These are phyloP conservation scores for Ceratocystis harringtonii DNA, from an alignment of 2,329 filamentous ascomycete species.

Conservation along the genomic window DNA sequence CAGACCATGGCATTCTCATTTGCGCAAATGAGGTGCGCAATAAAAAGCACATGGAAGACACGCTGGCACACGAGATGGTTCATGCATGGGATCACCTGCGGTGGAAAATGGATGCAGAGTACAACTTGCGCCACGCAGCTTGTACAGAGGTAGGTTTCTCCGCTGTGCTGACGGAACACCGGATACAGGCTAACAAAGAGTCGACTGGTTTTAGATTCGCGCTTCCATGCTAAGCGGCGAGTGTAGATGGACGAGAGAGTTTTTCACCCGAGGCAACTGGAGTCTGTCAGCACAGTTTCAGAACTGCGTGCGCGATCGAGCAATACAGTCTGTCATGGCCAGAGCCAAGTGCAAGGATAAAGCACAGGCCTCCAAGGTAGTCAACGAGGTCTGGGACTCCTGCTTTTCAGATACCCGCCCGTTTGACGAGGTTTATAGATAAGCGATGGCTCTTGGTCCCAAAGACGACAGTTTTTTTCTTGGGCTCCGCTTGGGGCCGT, in stretches of 20 bases:
- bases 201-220: slow-evolving; percentile 48
- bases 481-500: background rate
- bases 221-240: slow-evolving; percentile 87
- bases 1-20: slow-evolving; percentile 72
- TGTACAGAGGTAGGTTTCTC: slow-evolving; percentile 62
- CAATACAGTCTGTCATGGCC: slow-evolving; percentile 62
- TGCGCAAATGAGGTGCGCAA: slow-evolving; percentile 85
- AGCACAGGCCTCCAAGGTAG: slow-evolving; percentile 68
- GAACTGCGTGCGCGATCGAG: slow-evolving; percentile 71
- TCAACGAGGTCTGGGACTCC: slow-evolving; percentile 98
- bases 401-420: slow-evolving; percentile 89
- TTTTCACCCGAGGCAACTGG: slow-evolving; percentile 74
- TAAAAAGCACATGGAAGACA: slow-evolving; percentile 75
- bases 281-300: slow-evolving; percentile 86
- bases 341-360: slow-evolving; percentile 73
- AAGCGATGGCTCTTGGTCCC: slow-evolving; percentile 9
- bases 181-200: slow-evolving; percentile 15
- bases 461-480: background rate
- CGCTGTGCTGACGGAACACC: background rate
- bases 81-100: slow-evolving; percentile 88
- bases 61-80: slow-evolving; percentile 92
- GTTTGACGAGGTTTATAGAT: slow-evolving; percentile 93
- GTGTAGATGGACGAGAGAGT: slow-evolving; percentile 78
- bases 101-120: slow-evolving; percentile 76
- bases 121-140: slow-evolving; percentile 70